Evolutionary conservation across 441 rosid genomes (phyloP).

Genomic region (Rhodomyrtus psidioides): DNA sequence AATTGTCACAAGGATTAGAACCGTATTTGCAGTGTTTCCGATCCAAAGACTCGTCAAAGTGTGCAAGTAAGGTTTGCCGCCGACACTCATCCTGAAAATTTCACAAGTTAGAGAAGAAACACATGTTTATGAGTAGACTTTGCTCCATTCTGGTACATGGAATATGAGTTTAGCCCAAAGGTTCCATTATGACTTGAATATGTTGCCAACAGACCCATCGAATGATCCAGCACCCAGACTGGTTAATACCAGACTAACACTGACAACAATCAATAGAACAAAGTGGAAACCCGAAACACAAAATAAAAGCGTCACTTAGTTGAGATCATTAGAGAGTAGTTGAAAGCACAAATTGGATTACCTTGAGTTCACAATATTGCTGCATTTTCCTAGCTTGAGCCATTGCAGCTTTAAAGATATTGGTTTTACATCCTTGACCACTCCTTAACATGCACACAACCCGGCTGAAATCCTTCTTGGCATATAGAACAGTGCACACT

Average conservation of each 20-base stretch:
- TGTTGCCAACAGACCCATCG: background rate
- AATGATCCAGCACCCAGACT: background rate
- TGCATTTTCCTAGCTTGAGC: slow-evolving; percentile 88
- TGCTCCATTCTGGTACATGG: background rate
- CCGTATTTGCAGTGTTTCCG: slow-evolving; percentile 52
- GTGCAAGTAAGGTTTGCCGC: slow-evolving; percentile 67
- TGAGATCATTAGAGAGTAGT: background rate
- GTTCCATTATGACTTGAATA: background rate
- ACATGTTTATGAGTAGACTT: background rate
- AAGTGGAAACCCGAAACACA: background rate
- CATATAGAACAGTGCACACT: slow-evolving; percentile 68
- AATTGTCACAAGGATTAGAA: slow-evolving; percentile 76
- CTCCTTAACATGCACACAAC: slow-evolving; percentile 88
- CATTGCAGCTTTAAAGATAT: slow-evolving; percentile 78
- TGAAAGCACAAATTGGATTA: slow-evolving; percentile 4
- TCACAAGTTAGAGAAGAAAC: slow-evolving; percentile 1
- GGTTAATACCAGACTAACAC: background rate
- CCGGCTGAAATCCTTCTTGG: slow-evolving; percentile 94
- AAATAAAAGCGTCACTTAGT: background rate
- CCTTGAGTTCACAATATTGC: slow-evolving; percentile 90
- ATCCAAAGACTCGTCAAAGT: slow-evolving; percentile 82
- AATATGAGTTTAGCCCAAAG: background rate
- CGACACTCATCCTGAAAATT: slow-evolving; percentile 65
- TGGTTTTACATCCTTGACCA: slow-evolving; percentile 61
- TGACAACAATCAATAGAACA: background rate